Evolutionary conservation across 768 basidiomycete genomes (phyloP), one percentile per base, ranked within the genome.

Genomic region (Boletus reticuloceps): DNA sequence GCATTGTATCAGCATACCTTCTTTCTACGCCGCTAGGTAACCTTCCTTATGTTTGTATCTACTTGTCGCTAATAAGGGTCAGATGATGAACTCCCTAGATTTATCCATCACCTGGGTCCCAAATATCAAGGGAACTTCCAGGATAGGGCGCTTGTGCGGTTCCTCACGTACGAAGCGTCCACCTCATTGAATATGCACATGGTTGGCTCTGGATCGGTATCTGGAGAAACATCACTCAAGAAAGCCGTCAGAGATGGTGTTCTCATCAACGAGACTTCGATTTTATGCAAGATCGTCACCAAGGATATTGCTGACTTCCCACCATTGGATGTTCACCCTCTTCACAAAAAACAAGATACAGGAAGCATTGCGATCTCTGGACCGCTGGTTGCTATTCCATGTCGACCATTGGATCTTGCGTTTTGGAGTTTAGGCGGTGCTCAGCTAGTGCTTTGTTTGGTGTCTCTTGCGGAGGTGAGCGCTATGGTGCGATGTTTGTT

Each of bases 391-490:
- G 73, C 82, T 0, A 79, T 84, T n/a, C 81, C 81, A 42, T 81
- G 80, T 45, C 78, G 77, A 42, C 80, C 83, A 51, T 68, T 95
- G 27, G 93, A 97, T 66, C 75, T 80, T 51, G 83, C 87, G 0
- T 69, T 96, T 51, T 91, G 90, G 85, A 84, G 82, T 64, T 81
- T 94, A 50, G 95, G 94, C 0, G 93, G 95, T 5, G 84, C 88
- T 3, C 84, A 85, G 12, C 78, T 94, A 12, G 75, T 82, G 3
- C 71, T 97, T 64, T 76, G 83, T 54, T 71, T 97, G 48, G 80
- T 97, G 22, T 86, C 93, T 67, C 74, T 91, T 22, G 87, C 92
- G 2, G 79, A 82, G 67, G 90, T 90, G 56, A 61, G 80, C 11
- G 3, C 13, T 62, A 45, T 29, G 12, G 40, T 10, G 39, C 1